A percentile compares a stretch with the other conserved stretches of the same genome.
These are phyloP conservation scores for Neurospora sp. DNA, from an alignment of 495 filamentous ascomycete species.

Conservation along the genomic window DNA sequence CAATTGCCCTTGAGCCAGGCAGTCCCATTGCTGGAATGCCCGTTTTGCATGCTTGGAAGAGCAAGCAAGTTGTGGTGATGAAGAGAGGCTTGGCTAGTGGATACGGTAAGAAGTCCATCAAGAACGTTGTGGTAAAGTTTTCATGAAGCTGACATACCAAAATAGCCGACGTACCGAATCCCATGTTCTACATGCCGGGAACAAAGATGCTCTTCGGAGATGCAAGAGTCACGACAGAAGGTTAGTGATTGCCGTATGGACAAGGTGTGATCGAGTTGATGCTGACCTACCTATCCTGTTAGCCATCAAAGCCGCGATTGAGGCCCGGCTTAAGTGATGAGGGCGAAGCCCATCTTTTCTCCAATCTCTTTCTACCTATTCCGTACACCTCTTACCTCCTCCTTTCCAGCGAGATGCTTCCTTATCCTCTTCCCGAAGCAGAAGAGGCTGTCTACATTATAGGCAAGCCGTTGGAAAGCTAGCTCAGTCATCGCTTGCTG, in stretches of 20 bases:
- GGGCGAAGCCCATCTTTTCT: background rate
- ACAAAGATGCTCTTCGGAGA: constrained; percentile 82
- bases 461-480: background rate
- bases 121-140: background rate
- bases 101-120: constrained; percentile 46
- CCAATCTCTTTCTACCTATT: background rate
- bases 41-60: constrained; percentile 80
- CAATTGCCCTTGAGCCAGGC: constrained; percentile 68
- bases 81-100: constrained; percentile 73
- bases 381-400: background rate
- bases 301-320: constrained; percentile 45
- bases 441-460: background rate
- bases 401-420: background rate
- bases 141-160: background rate
- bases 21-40: constrained; percentile 79
- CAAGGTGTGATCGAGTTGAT: background rate
- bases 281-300: constrained; percentile 1
- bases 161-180: constrained; percentile 69
- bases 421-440: background rate
- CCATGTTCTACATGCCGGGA: constrained; percentile 78
- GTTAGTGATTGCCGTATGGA: constrained; percentile 23
- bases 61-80: constrained; percentile 81
- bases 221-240: constrained; percentile 70
- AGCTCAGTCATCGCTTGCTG: background rate
- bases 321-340: constrained; percentile 30